phyloP scores from a whole-genome alignment of 768 basidiomycete species.

The Trametes gibbosa region DNA sequence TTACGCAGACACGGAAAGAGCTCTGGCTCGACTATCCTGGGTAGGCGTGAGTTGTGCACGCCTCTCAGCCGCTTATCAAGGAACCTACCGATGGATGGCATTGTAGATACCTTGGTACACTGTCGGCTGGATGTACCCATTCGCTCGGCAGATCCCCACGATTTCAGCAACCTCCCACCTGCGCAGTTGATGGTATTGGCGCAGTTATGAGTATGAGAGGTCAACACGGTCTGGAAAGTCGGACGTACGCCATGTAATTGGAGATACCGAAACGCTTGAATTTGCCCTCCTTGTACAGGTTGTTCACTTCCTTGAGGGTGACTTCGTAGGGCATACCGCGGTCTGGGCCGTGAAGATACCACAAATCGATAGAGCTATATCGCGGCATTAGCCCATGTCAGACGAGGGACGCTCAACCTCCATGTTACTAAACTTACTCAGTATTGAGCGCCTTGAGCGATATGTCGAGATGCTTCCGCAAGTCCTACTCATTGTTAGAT shows the following conservation, averaged over 20 bases:
- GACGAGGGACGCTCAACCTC: too few relatives aligned
- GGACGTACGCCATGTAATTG: conserved; percentile 41
- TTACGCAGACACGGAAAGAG: conserved; percentile 43
- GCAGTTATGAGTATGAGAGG: too few relatives aligned
- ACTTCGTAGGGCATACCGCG: conserved; percentile 44
- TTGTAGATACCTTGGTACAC: conserved; percentile 51
- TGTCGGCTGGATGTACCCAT: conserved; percentile 47
- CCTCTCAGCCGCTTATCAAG: too few relatives aligned
- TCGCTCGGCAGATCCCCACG: conserved; percentile 38
- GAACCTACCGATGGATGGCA: conserved; percentile 32
- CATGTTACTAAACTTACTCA: too few relatives aligned
- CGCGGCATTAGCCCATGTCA: too few relatives aligned
- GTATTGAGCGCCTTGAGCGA: conserved; percentile 46
- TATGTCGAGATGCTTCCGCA: conserved; percentile 34
- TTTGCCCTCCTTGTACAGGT: conserved; percentile 50
- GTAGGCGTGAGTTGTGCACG: too few relatives aligned
- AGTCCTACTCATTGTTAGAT: conserved; percentile 24
- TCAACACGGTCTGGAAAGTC: neutral
- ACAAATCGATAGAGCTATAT: conserved; percentile 41
- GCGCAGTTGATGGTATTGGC: too few relatives aligned
- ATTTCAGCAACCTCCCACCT: conserved; percentile 49
- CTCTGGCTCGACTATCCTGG: conserved; percentile 34
- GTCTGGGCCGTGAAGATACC: conserved; percentile 47
- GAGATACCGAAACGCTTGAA: conserved; percentile 47
- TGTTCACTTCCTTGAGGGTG: conserved; percentile 45